A percentile compares a stretch with the other conserved stretches of the same genome.
phyloP scores from a whole-genome alignment of 192 early-diverging fungal species.

The Umbelopsis sp. region DNA sequence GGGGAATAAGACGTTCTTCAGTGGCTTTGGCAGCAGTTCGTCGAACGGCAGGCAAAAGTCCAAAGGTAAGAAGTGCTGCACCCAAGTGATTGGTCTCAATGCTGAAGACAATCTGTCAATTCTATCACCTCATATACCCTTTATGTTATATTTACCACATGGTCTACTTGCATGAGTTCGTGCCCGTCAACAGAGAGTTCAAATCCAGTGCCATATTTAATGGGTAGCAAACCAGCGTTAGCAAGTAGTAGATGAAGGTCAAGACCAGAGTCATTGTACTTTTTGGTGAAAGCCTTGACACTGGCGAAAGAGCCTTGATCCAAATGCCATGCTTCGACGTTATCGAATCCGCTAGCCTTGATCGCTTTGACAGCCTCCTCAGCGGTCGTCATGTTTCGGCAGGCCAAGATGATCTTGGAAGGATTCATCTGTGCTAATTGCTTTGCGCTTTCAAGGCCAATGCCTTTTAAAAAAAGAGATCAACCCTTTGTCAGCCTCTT shows the following conservation, averaged over 20 bases:
- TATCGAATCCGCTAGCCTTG: not conserved
- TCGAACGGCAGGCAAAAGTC: conserved; percentile 24
- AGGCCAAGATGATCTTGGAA: conserved; percentile 28
- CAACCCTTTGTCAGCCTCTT: too few relatives aligned
- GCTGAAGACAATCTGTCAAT: not conserved
- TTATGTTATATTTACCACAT: not conserved
- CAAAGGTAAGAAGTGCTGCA: conserved; percentile 26
- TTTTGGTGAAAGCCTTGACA: conserved; percentile 40
- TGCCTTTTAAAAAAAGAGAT: conserved; percentile 2
- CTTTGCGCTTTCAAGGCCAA: conserved; percentile 28
- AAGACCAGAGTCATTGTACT: conserved; percentile 32
- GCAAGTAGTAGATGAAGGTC: conserved; percentile 47
- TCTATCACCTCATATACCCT: not conserved
- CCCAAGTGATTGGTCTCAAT: conserved; percentile 34
- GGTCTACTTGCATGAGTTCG: conserved; percentile 26
- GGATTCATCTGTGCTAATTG: conserved; percentile 24
- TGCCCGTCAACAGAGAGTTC: conserved; percentile 18
- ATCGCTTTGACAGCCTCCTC: conserved; percentile 21
- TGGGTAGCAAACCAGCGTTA: conserved; percentile 49
- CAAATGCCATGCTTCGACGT: conserved; percentile 31
- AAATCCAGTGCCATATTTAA: not conserved
- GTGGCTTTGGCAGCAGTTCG: conserved; percentile 20
- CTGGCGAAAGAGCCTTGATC: conserved; percentile 29
- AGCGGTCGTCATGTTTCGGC: conserved; percentile 26
- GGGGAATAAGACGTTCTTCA: conserved; percentile 8